Conservation (phyloP, 1,284 basidiomycete species). For the Hypsizygus ulmarius region DNA sequence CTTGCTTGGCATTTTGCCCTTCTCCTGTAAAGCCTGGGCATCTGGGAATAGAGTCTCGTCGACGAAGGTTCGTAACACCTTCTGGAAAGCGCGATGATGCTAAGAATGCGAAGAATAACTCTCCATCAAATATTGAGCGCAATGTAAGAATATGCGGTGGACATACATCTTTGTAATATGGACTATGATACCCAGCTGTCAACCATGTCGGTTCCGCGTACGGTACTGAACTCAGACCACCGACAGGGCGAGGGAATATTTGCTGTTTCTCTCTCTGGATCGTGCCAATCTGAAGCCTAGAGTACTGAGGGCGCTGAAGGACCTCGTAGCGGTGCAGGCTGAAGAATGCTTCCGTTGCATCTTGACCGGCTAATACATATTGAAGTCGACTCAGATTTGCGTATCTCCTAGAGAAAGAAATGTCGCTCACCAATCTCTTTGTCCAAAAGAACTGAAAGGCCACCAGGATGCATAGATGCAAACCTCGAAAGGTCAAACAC, state of each 20-base stretch:
- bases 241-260: constrained; percentile 13
- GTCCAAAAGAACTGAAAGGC: constrained; percentile 52
- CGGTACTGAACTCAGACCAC: constrained; percentile 52
- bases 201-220: constrained; percentile 63
- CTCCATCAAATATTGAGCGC: neutral
- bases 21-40: constrained; percentile 34
- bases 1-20: constrained; percentile 29
- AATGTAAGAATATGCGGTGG: neutral
- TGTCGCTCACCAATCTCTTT: constrained; percentile 49
- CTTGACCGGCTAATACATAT: constrained; percentile 49
- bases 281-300: constrained; percentile 49
- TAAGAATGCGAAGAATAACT: constrained; percentile 17
- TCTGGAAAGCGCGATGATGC: constrained; percentile 51
- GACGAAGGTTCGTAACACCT: constrained; percentile 45
- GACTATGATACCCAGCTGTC: constrained; percentile 17
- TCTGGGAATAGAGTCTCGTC: constrained; percentile 52
- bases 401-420: neutral
- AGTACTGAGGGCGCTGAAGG: constrained; percentile 49
- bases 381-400: constrained; percentile 9
- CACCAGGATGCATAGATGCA: constrained; percentile 57
- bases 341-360: constrained; percentile 71
- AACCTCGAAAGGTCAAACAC: constrained; percentile 71
- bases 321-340: constrained; percentile 68
- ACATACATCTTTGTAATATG: constrained; percentile 43
- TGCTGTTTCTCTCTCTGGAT: constrained; percentile 13